These are phyloP conservation scores for Stephania japonica DNA, from an alignment of 164 flowering plant genomes.

Conservation along the genomic window DNA sequence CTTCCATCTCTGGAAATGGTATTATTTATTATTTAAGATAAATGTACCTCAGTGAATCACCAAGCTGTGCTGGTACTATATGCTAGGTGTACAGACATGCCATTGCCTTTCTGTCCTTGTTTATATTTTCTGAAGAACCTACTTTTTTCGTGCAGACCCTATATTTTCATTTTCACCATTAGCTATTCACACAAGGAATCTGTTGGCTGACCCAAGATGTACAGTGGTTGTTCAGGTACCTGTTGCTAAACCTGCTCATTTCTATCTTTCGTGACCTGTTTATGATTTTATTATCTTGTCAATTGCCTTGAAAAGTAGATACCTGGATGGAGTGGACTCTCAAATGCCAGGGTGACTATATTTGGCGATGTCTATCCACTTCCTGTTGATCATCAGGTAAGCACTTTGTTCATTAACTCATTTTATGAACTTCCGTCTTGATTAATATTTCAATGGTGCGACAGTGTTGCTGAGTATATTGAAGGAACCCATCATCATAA, in stretches of 20 bases:
- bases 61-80: not conserved
- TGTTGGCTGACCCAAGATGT: slow-evolving; percentile 89
- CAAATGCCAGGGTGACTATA: slow-evolving; percentile 96
- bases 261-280: not conserved
- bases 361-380: slow-evolving; percentile 94
- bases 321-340: slow-evolving; percentile 99
- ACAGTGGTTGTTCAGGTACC: slow-evolving; percentile 94
- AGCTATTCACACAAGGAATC: slow-evolving; percentile 94
- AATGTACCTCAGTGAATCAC: too few species aligned
- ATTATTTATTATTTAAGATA: not conserved
- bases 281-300: slow-evolving; percentile 26
- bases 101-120: not conserved
- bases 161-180: slow-evolving; percentile 97
- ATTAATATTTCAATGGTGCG: not conserved
- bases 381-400: slow-evolving; percentile 82
- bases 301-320: slow-evolving; percentile 43
- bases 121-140: not conserved
- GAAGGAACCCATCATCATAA: not conserved
- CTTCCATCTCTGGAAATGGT: not conserved
- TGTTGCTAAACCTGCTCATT: slow-evolving; percentile 9
- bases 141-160: slow-evolving; percentile 58
- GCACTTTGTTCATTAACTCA: not conserved
- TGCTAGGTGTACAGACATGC: not conserved
- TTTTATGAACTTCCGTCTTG: not conserved
- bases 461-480: too few species aligned